Conservation (phyloP, 2,329 filamentous ascomycete genomes). For the Clonostachys chloroleuca region DNA sequence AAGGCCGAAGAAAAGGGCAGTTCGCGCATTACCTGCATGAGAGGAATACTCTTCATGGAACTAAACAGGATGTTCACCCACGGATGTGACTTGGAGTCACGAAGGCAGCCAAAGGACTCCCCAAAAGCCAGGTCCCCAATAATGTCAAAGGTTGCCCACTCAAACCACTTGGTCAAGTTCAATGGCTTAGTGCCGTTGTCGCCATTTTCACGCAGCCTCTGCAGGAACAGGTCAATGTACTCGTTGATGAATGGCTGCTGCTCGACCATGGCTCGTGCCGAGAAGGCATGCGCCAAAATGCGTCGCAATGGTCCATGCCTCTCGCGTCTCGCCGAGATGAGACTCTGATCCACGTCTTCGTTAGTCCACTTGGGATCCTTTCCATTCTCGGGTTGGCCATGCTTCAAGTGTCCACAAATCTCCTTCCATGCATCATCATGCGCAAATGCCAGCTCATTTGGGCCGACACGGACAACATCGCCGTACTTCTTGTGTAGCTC, state of each 20-base stretch:
- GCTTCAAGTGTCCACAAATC: slow-evolving; percentile 23
- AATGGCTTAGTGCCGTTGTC: slow-evolving; percentile 4
- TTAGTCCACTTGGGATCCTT: neutral
- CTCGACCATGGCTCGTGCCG: neutral
- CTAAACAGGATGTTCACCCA: slow-evolving; percentile 8
- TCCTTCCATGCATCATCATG: slow-evolving; percentile 27
- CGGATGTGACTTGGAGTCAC: slow-evolving; percentile 6
- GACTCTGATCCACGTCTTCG: neutral
- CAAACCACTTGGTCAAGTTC: slow-evolving; percentile 6
- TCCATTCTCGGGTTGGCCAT: neutral
- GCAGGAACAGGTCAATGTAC: slow-evolving; percentile 12
- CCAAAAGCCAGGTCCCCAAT: slow-evolving; percentile 17
- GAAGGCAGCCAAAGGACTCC: slow-evolving; percentile 9
- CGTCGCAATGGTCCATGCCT: neutral
- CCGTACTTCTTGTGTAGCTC: slow-evolving; percentile 15
- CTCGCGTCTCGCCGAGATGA: neutral
- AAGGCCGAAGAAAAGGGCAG: no score
- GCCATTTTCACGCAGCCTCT: slow-evolving; percentile 8
- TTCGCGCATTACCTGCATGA: neutral
- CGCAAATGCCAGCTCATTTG: slow-evolving; percentile 30
- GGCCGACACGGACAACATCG: slow-evolving; percentile 29
- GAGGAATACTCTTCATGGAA: neutral
- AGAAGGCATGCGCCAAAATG: neutral
- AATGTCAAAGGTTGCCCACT: slow-evolving; percentile 15
- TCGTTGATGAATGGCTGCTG: slow-evolving; percentile 1